Base-by-base conservation (phyloP, 495 filamentous ascomycete genomes). In the Penicillium argentinense region DNA sequence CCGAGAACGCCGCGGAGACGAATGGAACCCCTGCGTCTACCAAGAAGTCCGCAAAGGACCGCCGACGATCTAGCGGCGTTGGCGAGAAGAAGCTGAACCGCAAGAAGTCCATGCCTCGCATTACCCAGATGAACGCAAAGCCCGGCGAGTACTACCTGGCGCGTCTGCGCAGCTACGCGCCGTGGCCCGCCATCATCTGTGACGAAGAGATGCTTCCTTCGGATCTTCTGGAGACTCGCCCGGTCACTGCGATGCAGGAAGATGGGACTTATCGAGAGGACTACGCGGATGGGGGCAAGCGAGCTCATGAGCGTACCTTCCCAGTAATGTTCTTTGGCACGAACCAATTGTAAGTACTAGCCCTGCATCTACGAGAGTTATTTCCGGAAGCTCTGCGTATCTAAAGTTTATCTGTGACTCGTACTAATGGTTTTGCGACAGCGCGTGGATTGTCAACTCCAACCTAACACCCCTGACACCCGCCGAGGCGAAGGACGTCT, bases 311-410 rank as follows among this genome's bases (percentile, higher is more conserved):
- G 64, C 79, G 91, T 30, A 90, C 87, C 4, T 96, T 86, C 63
- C 89, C 91, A 2, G 83, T 97, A 51, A 96, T 96, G 91, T 97
- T 93, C 67, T 73, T 97, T 43, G 75, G 83, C 47, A 95, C 90
- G 42, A 95, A 96, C 63, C 89, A 96, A 75, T 97, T 97, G 91
- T 97, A 72, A 78, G 91, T 83, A 8, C 6, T 36, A 14, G 8
- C 18, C 17, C 6, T 36, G 30, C 18, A 11, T 7, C 45, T 29
- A 24, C n/a, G n/a, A n/a, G n/a, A n/a, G n/a, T n/a, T n/a, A n/a
- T n/a, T n/a, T n/a, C n/a, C n/a, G n/a, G n/a, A n/a, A n/a, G n/a
- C n/a, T n/a, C n/a, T n/a, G n/a, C n/a, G n/a, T n/a, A n/a, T n/a
- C n/a, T n/a, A n/a, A n/a, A n/a, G n/a, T n/a, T n/a, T n/a, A n/a